Percentiles rank a stretch among this genome's conserved stretches.
These are phyloP conservation scores for Sarocladium kiliense DNA, from an alignment of 2,329 filamentous ascomycete species.

Conservation along the genomic window DNA sequence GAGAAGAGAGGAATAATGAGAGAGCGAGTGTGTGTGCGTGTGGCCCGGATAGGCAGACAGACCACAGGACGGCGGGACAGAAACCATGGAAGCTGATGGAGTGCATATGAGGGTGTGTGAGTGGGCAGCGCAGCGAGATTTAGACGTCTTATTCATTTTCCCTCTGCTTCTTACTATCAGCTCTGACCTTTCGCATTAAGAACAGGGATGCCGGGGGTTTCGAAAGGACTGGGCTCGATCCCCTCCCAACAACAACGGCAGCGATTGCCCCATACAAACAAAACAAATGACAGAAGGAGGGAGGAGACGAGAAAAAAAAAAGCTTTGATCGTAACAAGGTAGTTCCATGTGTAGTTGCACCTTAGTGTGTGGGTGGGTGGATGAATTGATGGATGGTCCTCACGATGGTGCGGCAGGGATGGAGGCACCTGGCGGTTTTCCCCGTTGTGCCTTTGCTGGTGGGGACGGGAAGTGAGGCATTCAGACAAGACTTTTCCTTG, in stretches of 20 bases:
- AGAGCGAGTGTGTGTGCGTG: neutral
- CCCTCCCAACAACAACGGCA: neutral
- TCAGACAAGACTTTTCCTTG: too few species aligned
- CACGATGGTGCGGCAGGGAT: neutral
- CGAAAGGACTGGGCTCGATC: neutral
- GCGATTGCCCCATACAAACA: neutral
- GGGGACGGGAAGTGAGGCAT: too few species aligned
- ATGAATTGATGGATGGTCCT: too few species aligned
- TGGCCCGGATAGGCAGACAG: neutral
- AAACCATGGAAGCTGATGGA: constrained; percentile 1
- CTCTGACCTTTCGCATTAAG: constrained; percentile 8
- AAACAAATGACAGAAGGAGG: neutral
- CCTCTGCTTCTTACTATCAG: neutral
- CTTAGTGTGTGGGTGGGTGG: neutral
- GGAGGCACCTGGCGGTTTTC: too few species aligned
- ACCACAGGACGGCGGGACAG: too few species aligned
- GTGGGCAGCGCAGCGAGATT: neutral
- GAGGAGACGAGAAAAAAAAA: neutral
- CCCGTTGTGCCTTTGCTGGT: too few species aligned
- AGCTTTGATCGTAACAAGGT: neutral
- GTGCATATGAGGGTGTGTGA: neutral
- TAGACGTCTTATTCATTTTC: constrained; percentile 6
- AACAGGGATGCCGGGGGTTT: constrained; percentile 7
- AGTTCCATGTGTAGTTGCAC: neutral
- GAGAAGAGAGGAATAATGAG: neutral